Base-by-base conservation (phyloP, 768 basidiomycete species). In the Kwoniella botswanensis region DNA sequence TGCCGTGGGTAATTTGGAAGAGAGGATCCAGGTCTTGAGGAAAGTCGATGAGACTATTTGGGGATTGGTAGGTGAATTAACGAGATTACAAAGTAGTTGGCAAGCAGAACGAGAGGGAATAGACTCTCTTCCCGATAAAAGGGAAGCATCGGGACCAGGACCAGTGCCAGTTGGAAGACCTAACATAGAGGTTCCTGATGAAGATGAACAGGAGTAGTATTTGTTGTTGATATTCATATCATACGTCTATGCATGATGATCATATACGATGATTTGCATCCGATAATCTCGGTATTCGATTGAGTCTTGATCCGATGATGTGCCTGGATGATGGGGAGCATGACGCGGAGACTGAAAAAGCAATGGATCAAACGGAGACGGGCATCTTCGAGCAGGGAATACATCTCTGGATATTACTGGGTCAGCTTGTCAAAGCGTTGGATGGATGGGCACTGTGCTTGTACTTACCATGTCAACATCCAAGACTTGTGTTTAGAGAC, bases 1-100 rank as follows among this genome's bases (percentile, higher is more conserved):
- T 26, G 26, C 26, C 3, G 26, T 26, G 26, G 26, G 42, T 21
- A 12, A 3, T 10, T 35, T 97, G 60, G 92, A 94, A 74, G 93
- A 94, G 76, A 88, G 93, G 65, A 83, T 98, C 71, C 86, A 89
- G 54, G 87, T 93, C 50, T 84, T 98, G 46, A 90, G 93, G 83
- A 88, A 89, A 18, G 90, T 95, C 50, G 92, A 93, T 50, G 86
- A 86, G 46, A 87, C 89, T 3, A 86, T 94, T n/a, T 88, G 88
- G 79, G 86, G 87, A 21, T 90, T 93, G 76, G 87, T 93, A 65
- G 90, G 92, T 73, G 93, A 97, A 75, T 86, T 97, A 71, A 87
- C 90, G 81, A 86, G 89, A 74, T 86, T 93, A 80, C 85, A 91
- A 74, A 93, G 92, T 75, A 67, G 65, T 12, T 80, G 79, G 79